These are phyloP conservation scores for Eucalyptus marginata DNA, from an alignment of 345 rosid species.

Conservation along the genomic window DNA sequence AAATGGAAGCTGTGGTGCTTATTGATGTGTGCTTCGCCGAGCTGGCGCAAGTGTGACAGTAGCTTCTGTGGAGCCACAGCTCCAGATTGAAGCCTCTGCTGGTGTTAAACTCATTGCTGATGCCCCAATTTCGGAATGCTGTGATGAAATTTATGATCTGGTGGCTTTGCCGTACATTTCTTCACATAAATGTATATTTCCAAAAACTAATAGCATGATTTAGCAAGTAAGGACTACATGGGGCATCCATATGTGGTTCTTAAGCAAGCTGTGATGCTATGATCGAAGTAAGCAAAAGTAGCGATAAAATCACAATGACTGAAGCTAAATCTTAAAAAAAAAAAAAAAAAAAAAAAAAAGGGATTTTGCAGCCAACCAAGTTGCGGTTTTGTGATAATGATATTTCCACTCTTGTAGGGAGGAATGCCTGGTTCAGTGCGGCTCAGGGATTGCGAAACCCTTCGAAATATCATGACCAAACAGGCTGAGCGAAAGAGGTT, in stretches of 20 bases:
- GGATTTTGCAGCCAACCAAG: not conserved
- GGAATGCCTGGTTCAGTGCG: constrained; percentile 97
- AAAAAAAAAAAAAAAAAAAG: not conserved
- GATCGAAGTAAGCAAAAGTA: not conserved
- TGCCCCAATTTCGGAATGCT: constrained; percentile 49
- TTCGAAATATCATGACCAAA: constrained; percentile 53
- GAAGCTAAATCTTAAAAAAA: not conserved
- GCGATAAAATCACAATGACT: not conserved
- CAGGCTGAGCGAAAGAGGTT: constrained; percentile 70
- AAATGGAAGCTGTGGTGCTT: constrained; percentile 83
- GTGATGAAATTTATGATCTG: constrained; percentile 58
- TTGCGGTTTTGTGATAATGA: not conserved
- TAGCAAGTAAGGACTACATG: not conserved
- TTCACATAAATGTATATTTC: not conserved
- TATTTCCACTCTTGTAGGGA: constrained; percentile 35
- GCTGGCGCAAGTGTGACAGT: constrained; percentile 86
- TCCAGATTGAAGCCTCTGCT: constrained; percentile 66
- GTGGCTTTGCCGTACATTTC: constrained; percentile 54
- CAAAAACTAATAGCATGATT: not conserved
- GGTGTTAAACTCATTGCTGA: constrained; percentile 77
- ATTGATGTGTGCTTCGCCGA: constrained; percentile 66
- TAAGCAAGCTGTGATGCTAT: not conserved
- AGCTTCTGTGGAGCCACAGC: constrained; percentile 85
- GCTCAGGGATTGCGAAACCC: constrained; percentile 65
- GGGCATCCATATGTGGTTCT: not conserved